phyloP scores from a whole-genome alignment of 176 grass and related monocot species.

The Triticum aestivum region IWGSC_CS_RefSeq_v2.1 NC_057794.1:367705765-367706264 shows the following conservation, averaged over 20 bases:
- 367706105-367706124: constrained; percentile 3
- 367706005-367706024: background rate
- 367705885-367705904: background rate
- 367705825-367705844: constrained; percentile 1
- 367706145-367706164: background rate
- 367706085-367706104: constrained; percentile 1
- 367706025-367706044: background rate
- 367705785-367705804: background rate
- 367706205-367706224: background rate
- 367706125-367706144: constrained; percentile 1
- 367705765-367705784: background rate
- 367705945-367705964: background rate
- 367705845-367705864: constrained; percentile 9
- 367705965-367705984: background rate
- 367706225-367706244: background rate
- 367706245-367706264: background rate
- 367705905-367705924: background rate
- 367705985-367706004: background rate
- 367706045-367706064: background rate
- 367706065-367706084: background rate
- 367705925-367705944: background rate
- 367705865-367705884: constrained; percentile 1
- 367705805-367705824: background rate
- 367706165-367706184: background rate
- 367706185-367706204: background rate